A percentile compares a stretch with the other conserved stretches of the same genome.
These are phyloP conservation scores for Colletotrichum sp. DNA, from an alignment of 2,329 filamentous ascomycete genomes.

Conservation along the genomic window DNA sequence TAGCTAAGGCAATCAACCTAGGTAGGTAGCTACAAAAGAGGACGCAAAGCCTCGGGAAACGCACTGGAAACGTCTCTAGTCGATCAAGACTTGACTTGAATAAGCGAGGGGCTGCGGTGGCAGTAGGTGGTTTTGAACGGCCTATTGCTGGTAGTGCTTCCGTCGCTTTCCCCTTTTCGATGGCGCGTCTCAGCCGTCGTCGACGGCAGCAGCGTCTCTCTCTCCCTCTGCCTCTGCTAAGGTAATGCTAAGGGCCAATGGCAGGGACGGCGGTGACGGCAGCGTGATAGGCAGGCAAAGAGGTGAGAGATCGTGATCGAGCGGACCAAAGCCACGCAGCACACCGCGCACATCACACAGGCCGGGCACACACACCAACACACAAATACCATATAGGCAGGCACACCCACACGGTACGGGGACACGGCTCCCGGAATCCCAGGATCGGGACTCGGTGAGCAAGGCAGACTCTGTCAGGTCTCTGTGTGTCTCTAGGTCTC, in stretches of 20 bases:
- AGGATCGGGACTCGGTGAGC: neutral
- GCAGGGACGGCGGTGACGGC: neutral
- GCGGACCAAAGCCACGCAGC: neutral
- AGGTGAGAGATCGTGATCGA: neutral
- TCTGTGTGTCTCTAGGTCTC: no score
- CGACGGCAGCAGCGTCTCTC: neutral
- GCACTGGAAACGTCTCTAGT: neutral
- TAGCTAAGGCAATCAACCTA: neutral
- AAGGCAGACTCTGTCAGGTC: neutral
- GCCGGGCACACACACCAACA: neutral
- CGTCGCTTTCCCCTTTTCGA: neutral
- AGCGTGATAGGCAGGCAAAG: neutral
- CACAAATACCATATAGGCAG: neutral
- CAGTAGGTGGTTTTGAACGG: neutral
- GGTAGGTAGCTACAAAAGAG: neutral
- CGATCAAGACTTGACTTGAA: neutral
- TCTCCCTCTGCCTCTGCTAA: neutral
- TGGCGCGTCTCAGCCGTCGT: constrained; percentile 3
- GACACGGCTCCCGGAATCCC: neutral
- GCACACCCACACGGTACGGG: neutral
- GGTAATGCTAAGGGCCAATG: neutral
- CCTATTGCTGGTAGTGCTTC: neutral
- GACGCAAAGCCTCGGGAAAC: neutral
- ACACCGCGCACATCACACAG: neutral
- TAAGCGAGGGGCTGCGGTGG: neutral